A percentile compares a stretch with the other conserved stretches of the same genome.
These are phyloP conservation scores for Rhizopus sp. DNA, from an alignment of 371 early-diverging fungal species.

Conservation along the genomic window DNA sequence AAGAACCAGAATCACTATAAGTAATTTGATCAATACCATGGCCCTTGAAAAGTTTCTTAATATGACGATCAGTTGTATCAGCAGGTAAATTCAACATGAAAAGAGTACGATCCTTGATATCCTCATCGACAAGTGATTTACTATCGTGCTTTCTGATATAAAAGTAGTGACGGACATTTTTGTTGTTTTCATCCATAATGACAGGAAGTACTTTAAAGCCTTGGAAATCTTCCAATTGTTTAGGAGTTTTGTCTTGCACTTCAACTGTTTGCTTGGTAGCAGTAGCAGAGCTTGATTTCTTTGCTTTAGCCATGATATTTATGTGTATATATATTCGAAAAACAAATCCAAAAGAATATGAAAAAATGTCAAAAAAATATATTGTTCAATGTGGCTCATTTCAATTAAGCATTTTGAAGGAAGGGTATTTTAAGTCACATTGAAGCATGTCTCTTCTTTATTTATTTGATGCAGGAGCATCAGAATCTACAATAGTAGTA, in stretches of 20 bases:
- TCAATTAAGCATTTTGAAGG: too few relatives aligned
- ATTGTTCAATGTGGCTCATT: too few relatives aligned
- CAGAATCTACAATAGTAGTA: too few relatives aligned
- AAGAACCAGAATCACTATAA: conserved; percentile 24
- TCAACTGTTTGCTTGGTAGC: conserved; percentile 5
- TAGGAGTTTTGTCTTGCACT: conserved; percentile 6
- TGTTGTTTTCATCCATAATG: conserved; percentile 32
- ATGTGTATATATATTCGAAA: not conserved
- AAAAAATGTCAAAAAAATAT: too few relatives aligned
- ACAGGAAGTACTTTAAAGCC: conserved; percentile 63
- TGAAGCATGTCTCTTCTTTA: too few relatives aligned
- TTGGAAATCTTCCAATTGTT: conserved; percentile 47
- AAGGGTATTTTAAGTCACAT: too few relatives aligned
- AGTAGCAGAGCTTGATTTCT: too few relatives aligned
- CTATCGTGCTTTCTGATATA: conserved; percentile 76
- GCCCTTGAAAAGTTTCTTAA: conserved; percentile 69
- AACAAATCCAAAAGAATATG: too few relatives aligned
- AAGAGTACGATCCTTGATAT: conserved; percentile 76
- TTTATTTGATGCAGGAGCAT: too few relatives aligned
- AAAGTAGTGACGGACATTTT: conserved; percentile 64
- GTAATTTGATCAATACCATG: conserved; percentile 66
- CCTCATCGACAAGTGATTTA: conserved; percentile 45
- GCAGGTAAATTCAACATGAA: conserved; percentile 83
- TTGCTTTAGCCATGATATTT: conserved; percentile 15
- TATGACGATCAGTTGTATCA: conserved; percentile 75